Conservation (phyloP, 495 filamentous ascomycete genomes). For the Hypoxylon subgilvum region DNA sequence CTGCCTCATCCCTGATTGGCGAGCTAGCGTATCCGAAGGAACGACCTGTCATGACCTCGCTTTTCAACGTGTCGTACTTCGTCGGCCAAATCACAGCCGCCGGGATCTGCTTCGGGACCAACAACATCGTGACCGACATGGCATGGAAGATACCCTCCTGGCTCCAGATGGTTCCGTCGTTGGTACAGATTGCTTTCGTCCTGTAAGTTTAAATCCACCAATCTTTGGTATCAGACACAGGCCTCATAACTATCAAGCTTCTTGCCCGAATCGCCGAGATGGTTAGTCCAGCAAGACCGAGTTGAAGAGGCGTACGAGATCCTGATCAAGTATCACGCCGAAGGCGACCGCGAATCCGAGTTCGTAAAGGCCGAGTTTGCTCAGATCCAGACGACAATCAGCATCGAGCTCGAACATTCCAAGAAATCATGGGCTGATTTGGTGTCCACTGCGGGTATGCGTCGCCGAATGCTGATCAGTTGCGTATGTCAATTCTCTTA, state of each 20-base stretch:
- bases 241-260: no score
- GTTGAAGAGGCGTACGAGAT: conserved; percentile 59
- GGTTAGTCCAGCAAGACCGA: conserved; percentile 58
- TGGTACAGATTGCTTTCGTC: conserved; percentile 63
- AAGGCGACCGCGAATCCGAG: conserved; percentile 56
- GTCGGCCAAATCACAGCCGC: conserved; percentile 68
- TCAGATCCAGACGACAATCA: conserved; percentile 60
- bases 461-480: conserved; percentile 56
- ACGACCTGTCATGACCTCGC: conserved; percentile 65
- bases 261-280: conserved; percentile 62
- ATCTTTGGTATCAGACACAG: no score
- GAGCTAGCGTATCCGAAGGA: conserved; percentile 72
- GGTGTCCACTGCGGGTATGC: conserved; percentile 52
- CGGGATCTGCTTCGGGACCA: conserved; percentile 64
- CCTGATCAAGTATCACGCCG: conserved; percentile 64
- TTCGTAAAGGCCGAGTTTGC: conserved; percentile 60
- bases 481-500: conserved; percentile 26
- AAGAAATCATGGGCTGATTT: conserved; percentile 58
- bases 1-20: conserved; percentile 65
- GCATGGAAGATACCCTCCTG: conserved; percentile 70
- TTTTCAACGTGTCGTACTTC: conserved; percentile 72
- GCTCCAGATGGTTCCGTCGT: conserved; percentile 60
- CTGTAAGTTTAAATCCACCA: conserved; percentile 46
- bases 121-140: conserved; percentile 62
- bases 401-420: conserved; percentile 54